Evolutionary conservation across 1,284 basidiomycete genomes (phyloP).

Genomic region (Leucoagaricus sp.): DNA sequence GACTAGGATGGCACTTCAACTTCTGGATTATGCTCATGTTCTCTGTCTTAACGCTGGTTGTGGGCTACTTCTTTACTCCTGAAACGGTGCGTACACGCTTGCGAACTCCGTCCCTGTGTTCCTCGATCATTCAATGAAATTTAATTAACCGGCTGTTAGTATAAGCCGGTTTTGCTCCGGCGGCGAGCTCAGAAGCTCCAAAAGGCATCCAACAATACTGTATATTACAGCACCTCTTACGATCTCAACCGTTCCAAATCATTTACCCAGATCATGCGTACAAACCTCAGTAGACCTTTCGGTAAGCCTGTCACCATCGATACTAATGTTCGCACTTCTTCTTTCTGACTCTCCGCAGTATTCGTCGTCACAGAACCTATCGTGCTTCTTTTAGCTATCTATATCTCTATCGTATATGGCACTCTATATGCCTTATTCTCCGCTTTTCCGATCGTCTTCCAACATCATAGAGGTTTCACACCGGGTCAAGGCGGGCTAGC

Average conservation of each 20-base stretch:
- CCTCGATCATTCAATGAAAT: not conserved
- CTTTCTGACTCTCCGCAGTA: constrained; percentile 33
- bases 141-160: constrained; percentile 37
- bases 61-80: constrained; percentile 47
- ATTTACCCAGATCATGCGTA: constrained; percentile 38
- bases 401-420: constrained; percentile 68
- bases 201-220: constrained; percentile 42
- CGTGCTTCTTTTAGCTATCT: constrained; percentile 65
- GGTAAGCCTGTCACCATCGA: constrained; percentile 31
- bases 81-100: constrained; percentile 55
- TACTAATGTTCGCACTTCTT: not conserved
- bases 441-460: constrained; percentile 64
- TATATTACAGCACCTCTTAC: constrained; percentile 54
- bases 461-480: constrained; percentile 58
- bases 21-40: constrained; percentile 74
- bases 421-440: constrained; percentile 61
- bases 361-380: constrained; percentile 72
- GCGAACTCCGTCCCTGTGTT: not conserved
- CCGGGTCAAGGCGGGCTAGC: constrained; percentile 62
- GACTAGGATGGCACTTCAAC: constrained; percentile 65
- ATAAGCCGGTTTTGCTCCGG: constrained; percentile 68
- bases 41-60: constrained; percentile 48
- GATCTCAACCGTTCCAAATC: constrained; percentile 51
- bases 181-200: constrained; percentile 52
- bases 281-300: constrained; percentile 63